phyloP scores from a whole-genome alignment of 768 basidiomycete species.

The Panus rudis region DNA sequence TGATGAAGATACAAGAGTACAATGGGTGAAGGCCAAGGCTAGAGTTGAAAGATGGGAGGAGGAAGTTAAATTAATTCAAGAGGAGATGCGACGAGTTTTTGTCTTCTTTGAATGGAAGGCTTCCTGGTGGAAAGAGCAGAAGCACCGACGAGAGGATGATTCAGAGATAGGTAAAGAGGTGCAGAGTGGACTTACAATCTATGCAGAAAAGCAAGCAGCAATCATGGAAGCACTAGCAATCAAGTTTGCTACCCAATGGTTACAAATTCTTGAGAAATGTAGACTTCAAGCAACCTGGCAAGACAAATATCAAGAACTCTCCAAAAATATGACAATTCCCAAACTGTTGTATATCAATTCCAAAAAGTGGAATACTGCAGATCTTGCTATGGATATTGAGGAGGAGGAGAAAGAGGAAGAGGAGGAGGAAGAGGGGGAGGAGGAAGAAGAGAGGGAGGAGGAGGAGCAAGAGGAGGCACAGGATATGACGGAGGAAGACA shows the following conservation, averaged over 20 bases:
- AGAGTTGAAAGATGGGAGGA: constrained; percentile 8
- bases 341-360: too few relatives aligned
- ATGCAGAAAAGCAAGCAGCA: background rate
- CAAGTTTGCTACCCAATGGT: background rate
- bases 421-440: background rate
- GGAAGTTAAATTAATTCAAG: constrained; percentile 5
- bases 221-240: background rate
- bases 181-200: background rate
- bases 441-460: background rate
- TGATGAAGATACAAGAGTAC: constrained; percentile 4
- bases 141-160: background rate
- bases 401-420: too few relatives aligned
- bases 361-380: too few relatives aligned
- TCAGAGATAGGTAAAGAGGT: background rate
- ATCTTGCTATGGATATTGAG: too few relatives aligned
- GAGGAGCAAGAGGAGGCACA: background rate
- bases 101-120: constrained; percentile 16
- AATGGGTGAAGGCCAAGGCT: constrained; percentile 8
- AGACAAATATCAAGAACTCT: background rate
- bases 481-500: too few relatives aligned
- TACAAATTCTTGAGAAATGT: background rate
- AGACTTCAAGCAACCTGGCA: background rate
- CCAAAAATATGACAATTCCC: too few relatives aligned
- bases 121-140: background rate
- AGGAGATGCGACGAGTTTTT: constrained; percentile 23